Base-by-base conservation (phyloP, 305 asterid genomes). In the Plantago lanceolata region DNA sequence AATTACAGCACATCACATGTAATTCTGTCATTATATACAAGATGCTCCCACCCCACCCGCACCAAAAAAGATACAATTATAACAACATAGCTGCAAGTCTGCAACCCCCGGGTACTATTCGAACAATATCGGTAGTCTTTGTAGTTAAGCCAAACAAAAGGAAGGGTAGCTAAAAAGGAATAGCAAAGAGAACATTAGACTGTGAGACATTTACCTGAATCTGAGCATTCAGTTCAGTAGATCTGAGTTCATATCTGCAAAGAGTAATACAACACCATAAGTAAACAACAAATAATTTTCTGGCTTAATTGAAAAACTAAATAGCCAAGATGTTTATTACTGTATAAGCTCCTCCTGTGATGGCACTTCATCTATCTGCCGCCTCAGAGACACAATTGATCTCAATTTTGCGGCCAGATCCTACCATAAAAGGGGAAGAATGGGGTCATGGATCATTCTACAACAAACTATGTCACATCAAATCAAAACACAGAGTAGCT, bases 211-310 rank as follows among this genome's bases (percentile, higher is more conserved):
- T 65, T 76, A 83, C 95, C 92, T 87, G 97, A 66, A 90, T 85
- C 68, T 77, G 88, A 63, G 81, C 61, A 71, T 81, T 77, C 29
- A 87, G 96, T 81, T 90, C 95, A 61, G 93, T 79, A 75, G 79
- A 79, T 57, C 93, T 79, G 37, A 80, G 82, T 72, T 87, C 97
- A 56, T 87, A 90, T 85, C 97, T 90, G 87, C 70, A 77, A 19
- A 49, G 63, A 49, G 69, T 68, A 53, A 61, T 37, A 33, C 44
- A 53, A 72, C 59, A 56, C 35, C 50, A 28, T 48, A 44, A 44
- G 19, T 28, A 65, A 49, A 9, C 19, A 67, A 54, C 19, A 47
- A 51, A 35, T 19, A 7, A n/a, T 52, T 31, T 70, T 59, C 19
- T n/a, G 64, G 47, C 4, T 15, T 51, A 57, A 67, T 40, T 66